phyloP scores from a whole-genome alignment of 202 grass and related monocot genomes.

The Zizania palustris region DNA sequence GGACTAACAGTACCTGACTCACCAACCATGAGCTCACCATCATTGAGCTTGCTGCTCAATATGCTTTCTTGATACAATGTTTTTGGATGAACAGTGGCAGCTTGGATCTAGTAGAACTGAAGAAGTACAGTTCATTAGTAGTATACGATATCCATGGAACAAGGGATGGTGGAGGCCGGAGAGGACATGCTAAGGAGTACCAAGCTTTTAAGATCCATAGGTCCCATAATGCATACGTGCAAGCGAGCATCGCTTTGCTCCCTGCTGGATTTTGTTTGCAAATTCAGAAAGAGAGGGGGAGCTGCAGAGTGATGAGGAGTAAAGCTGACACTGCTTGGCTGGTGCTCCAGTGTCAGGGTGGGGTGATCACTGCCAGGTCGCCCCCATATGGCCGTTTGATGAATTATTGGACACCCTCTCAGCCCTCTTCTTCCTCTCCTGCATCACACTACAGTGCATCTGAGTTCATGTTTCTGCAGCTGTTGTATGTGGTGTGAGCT shows the following conservation, averaged over 20 bases:
- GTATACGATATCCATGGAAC: slow-evolving; percentile 1
- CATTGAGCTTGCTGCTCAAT: background rate
- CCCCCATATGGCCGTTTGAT: slow-evolving; percentile 55
- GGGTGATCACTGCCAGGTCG: slow-evolving; percentile 35
- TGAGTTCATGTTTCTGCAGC: slow-evolving; percentile 31
- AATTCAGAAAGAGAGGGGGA: background rate
- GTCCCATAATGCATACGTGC: slow-evolving; percentile 5
- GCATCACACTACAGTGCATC: background rate
- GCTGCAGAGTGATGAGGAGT: slow-evolving; percentile 31
- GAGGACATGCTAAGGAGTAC: slow-evolving; percentile 30
- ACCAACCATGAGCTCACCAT: slow-evolving; percentile 20
- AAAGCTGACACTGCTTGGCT: slow-evolving; percentile 52
- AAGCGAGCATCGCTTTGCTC: slow-evolving; percentile 10
- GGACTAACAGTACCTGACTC: background rate
- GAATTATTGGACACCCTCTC: slow-evolving; percentile 46
- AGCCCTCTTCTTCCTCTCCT: background rate
- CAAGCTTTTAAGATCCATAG: slow-evolving; percentile 7
- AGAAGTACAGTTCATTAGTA: background rate
- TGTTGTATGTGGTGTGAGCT: background rate
- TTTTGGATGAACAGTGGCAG: background rate
- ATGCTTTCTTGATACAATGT: background rate
- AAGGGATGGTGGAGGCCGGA: slow-evolving; percentile 15
- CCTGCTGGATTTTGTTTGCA: slow-evolving; percentile 24
- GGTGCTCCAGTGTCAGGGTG: slow-evolving; percentile 42
- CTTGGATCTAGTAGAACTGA: background rate